Percentiles rank a stretch among this genome's conserved stretches.
Conservation (phyloP, 1,284 basidiomycete genomes). For the Ceratobasidium theobromae region DNA sequence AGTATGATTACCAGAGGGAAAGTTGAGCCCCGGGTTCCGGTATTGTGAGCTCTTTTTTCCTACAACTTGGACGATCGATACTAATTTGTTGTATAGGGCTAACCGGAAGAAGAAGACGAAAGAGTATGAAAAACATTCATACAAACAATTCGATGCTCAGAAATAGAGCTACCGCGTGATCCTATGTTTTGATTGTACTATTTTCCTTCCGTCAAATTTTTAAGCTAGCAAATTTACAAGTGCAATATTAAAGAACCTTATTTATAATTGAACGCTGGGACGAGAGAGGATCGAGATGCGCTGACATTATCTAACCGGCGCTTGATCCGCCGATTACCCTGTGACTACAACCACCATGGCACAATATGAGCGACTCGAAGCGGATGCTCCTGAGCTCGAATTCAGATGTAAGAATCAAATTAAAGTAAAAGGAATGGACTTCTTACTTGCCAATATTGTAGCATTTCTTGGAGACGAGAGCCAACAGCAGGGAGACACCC, state of each 20-base stretch:
- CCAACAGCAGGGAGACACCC: neutral
- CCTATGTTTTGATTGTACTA: neutral
- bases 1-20: constrained; percentile 78
- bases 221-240: too few species aligned
- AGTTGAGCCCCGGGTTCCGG: constrained; percentile 70
- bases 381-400: constrained; percentile 32
- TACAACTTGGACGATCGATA: constrained; percentile 16
- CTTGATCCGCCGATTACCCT: too few species aligned
- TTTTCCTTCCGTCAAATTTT: neutral
- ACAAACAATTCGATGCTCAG: constrained; percentile 67
- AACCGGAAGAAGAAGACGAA: constrained; percentile 62
- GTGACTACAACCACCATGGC: constrained; percentile 8
- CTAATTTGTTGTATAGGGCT: constrained; percentile 50
- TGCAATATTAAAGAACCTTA: too few species aligned
- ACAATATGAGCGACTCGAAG: constrained; percentile 23
- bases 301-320: too few species aligned
- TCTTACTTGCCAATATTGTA: neutral
- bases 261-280: too few species aligned
- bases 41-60: constrained; percentile 56
- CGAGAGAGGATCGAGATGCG: too few species aligned
- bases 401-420: constrained; percentile 32
- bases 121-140: constrained; percentile 87
- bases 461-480: constrained; percentile 34
- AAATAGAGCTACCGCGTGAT: neutral
- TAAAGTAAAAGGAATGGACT: neutral